Conservation (phyloP, 148 eudicot genomes). For the Nepenthes gracilis region DNA sequence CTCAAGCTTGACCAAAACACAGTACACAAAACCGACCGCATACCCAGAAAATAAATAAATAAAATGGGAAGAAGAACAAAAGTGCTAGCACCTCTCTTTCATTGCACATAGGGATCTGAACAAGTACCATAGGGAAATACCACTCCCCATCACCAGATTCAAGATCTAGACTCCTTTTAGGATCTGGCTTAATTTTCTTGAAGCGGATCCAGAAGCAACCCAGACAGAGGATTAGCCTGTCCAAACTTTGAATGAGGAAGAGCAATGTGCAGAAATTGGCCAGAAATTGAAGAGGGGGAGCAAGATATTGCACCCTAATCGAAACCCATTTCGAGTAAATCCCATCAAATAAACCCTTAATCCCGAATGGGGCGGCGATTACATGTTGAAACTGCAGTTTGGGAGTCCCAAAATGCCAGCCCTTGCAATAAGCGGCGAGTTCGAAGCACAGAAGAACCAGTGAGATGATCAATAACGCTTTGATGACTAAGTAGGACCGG, state of each 20-base stretch:
- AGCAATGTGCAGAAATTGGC: conserved; percentile 26
- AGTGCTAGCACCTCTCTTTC: conserved; percentile 28
- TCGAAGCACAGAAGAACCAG: conserved; percentile 41
- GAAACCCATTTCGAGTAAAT: conserved; percentile 59
- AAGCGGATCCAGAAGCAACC: conserved; percentile 35
- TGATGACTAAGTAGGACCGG: conserved; percentile 38
- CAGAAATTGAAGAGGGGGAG: conserved; percentile 28
- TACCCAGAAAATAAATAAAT: neutral
- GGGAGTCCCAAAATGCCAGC: conserved; percentile 49
- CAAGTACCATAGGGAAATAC: conserved; percentile 33
- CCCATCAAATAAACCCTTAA: conserved; percentile 34
- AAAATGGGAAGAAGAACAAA: neutral
- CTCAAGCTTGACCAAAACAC: neutral
- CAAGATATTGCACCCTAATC: conserved; percentile 37
- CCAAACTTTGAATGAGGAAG: conserved; percentile 36
- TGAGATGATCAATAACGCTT: conserved; percentile 30
- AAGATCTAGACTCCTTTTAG: conserved; percentile 28
- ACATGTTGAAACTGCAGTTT: conserved; percentile 29
- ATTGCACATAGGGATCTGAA: conserved; percentile 37
- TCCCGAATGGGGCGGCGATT: conserved; percentile 12
- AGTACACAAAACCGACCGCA: neutral
- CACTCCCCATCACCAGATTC: conserved; percentile 50
- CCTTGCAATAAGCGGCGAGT: conserved; percentile 51
- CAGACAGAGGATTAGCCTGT: conserved; percentile 27
- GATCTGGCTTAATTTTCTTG: conserved; percentile 28